Evolutionary conservation across 805 yeast species (phyloP).

Genomic region (Schizosaccharomyces cryophilus): DNA sequence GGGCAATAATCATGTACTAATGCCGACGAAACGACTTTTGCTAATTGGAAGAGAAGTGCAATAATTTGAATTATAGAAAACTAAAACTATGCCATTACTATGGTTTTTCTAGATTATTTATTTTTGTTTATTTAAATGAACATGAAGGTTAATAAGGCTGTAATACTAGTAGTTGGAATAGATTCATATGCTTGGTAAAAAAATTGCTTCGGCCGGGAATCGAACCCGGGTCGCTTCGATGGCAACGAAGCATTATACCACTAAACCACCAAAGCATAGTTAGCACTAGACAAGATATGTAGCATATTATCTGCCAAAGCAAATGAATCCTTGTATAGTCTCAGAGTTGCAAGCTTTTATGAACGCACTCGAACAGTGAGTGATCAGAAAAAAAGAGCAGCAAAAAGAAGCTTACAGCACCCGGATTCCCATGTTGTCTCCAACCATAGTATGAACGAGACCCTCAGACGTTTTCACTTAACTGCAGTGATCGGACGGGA

Average conservation of each 20-base stretch:
- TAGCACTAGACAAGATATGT: neutral
- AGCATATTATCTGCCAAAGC: neutral
- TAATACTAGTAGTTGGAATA: too few relatives aligned
- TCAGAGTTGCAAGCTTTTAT: too few relatives aligned
- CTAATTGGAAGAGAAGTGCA: neutral
- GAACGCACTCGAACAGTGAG: too few relatives aligned
- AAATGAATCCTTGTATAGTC: neutral
- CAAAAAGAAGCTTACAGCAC: too few relatives aligned
- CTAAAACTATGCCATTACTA: neutral
- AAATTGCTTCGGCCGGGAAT: conserved; percentile 1
- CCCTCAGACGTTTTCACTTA: too few relatives aligned
- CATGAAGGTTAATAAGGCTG: too few relatives aligned
- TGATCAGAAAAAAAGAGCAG: too few relatives aligned
- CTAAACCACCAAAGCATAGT: neutral
- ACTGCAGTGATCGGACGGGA: too few relatives aligned
- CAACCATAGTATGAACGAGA: too few relatives aligned
- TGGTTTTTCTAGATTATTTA: neutral
- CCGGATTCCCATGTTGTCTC: too few relatives aligned
- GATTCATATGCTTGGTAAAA: neutral
- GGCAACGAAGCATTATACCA: conserved; percentile 2
- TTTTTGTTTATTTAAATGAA: neutral
- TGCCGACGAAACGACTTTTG: neutral
- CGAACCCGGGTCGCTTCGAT: conserved; percentile 2
- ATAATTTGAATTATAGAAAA: neutral
- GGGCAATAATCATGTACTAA: neutral